Evolutionary conservation across 2,329 filamentous ascomycete species (phyloP).

Genomic region (Shiraia bambusicola): DNA sequence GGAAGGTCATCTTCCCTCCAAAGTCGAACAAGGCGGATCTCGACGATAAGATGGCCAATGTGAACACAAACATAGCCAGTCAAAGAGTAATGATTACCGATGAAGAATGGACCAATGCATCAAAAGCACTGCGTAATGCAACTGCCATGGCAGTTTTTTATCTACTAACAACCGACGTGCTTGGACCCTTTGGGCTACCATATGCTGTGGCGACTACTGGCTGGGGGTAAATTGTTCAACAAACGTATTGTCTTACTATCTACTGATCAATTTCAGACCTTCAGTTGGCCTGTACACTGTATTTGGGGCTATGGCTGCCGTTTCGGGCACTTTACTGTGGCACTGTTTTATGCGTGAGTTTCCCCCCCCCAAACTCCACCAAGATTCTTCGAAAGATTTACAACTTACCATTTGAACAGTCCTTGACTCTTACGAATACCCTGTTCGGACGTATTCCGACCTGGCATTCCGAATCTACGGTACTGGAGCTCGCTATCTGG

Average conservation of each 20-base stretch:
- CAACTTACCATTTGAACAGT: conserved; percentile 10
- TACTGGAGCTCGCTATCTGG: conserved; percentile 37
- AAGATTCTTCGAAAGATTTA: background rate
- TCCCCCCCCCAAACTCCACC: too few species aligned
- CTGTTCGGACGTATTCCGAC: conserved; percentile 46
- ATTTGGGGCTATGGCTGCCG: conserved; percentile 40
- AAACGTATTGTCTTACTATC: conserved; percentile 7
- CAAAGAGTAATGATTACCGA: conserved; percentile 22
- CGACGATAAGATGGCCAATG: conserved; percentile 3
- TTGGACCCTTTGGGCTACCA: conserved; percentile 42
- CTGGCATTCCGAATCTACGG: conserved; percentile 46
- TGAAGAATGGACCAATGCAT: conserved; percentile 39
- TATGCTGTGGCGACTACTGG: conserved; percentile 24
- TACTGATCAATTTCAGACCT: conserved; percentile 37
- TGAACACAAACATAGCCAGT: conserved; percentile 2
- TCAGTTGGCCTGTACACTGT: conserved; percentile 43
- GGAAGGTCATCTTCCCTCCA: conserved; percentile 2
- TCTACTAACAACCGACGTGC: conserved; percentile 49
- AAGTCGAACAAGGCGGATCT: background rate
- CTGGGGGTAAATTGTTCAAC: conserved; percentile 1
- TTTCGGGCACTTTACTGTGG: conserved; percentile 46
- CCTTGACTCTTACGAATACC: conserved; percentile 47
- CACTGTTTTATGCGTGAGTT: conserved; percentile 36
- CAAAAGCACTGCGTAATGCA: conserved; percentile 39
- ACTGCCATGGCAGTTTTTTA: conserved; percentile 43